Conservation (phyloP, 768 basidiomycete genomes). For the Neoboletus magnificus region DNA sequence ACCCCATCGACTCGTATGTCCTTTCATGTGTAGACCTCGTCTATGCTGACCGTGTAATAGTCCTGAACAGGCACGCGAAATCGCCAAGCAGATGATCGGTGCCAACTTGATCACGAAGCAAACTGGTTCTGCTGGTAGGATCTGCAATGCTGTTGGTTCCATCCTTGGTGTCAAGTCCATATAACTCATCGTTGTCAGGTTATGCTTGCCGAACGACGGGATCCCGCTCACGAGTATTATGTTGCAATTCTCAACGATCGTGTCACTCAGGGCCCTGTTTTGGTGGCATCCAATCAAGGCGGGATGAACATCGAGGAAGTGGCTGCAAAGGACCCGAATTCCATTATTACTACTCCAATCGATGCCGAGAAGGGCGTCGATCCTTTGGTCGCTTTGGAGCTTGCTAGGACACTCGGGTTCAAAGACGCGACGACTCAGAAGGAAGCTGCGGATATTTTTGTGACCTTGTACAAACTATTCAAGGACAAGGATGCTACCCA, state of each 20-base stretch:
- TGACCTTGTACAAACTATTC: conserved; percentile 93
- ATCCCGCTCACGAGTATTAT: conserved; percentile 96
- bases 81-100: conserved; percentile 91
- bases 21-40: background rate
- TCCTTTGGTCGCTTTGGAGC: conserved; percentile 61
- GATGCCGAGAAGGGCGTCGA: conserved; percentile 79
- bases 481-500: conserved; percentile 99
- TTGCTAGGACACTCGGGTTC: conserved; percentile 93
- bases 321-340: conserved; percentile 88
- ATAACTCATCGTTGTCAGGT: conserved; percentile 51
- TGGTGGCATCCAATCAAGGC: conserved; percentile 91
- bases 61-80: conserved; percentile 84
- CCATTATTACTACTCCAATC: conserved; percentile 95
- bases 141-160: conserved; percentile 86
- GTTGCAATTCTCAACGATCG: conserved; percentile 97
- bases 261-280: conserved; percentile 79
- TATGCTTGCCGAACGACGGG: conserved; percentile 95
- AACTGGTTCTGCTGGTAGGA: conserved; percentile 85
- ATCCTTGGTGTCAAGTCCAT: background rate
- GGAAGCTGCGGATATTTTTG: conserved; percentile 91
- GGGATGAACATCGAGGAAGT: conserved; percentile 99
- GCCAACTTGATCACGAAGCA: conserved; percentile 97
- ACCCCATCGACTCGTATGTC: conserved; percentile 79
- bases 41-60: conserved; percentile 37
- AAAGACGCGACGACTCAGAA: conserved; percentile 63